phyloP scores from a whole-genome alignment of 495 filamentous ascomycete genomes.

The Tuber umbilicatum region DNA sequence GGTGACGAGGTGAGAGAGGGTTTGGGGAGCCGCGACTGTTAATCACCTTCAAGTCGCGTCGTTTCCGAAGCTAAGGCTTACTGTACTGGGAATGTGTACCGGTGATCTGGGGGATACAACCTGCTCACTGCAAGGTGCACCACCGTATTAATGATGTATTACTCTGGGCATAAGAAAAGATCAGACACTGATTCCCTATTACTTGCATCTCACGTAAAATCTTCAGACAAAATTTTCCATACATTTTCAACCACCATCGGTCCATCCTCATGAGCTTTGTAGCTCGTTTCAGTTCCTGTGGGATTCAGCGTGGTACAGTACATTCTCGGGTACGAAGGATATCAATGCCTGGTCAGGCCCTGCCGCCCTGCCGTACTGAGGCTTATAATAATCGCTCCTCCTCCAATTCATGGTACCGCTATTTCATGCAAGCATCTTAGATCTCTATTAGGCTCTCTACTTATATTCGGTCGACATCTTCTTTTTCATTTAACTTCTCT shows the following conservation, averaged over 20 bases:
- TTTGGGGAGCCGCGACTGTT: constrained; percentile 24
- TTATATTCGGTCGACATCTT: not conserved
- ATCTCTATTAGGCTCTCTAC: not conserved
- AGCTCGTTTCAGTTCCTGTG: not conserved
- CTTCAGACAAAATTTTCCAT: not conserved
- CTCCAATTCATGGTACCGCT: not conserved
- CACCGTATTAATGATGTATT: not conserved
- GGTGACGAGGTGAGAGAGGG: not conserved
- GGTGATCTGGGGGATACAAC: not conserved
- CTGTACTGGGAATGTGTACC: not conserved
- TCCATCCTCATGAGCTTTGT: not conserved
- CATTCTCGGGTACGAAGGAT: too few relatives aligned
- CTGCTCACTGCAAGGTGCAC: not conserved
- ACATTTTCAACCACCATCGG: not conserved
- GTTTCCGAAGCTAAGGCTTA: not conserved
- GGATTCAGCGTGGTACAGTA: not conserved
- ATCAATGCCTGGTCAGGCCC: not conserved
- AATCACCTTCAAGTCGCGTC: constrained; percentile 29
- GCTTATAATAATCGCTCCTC: not conserved
- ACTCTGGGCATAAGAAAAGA: not conserved
- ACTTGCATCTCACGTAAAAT: not conserved
- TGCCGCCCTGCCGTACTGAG: not conserved
- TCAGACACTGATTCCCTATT: not conserved
- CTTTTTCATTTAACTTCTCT: not conserved
- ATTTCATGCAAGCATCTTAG: not conserved